Percentiles rank a stretch among this genome's conserved stretches.
Evolutionary conservation across 352 stramenopile species (phyloP).

Genomic region (Phytophthora pinifolia): DNA sequence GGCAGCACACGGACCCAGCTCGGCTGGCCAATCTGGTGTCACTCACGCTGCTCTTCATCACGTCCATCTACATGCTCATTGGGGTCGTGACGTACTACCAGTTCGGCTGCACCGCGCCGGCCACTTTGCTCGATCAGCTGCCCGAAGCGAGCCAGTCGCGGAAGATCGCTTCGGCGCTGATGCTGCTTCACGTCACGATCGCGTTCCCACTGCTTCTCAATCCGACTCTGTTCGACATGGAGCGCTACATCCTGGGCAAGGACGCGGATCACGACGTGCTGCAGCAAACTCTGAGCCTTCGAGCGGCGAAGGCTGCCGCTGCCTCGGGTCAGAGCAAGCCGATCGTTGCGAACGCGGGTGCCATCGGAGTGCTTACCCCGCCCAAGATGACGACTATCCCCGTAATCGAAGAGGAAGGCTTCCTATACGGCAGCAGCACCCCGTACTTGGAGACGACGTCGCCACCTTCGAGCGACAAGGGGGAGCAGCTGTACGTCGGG

Average conservation of each 20-base stretch:
- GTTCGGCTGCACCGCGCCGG: slow-evolving; percentile 63
- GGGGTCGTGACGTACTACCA: slow-evolving; percentile 71
- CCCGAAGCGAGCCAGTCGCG: slow-evolving; percentile 33
- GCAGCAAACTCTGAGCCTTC: slow-evolving; percentile 43
- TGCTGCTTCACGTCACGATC: slow-evolving; percentile 64
- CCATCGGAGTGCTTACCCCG: slow-evolving; percentile 2
- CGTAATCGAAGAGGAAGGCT: slow-evolving; percentile 45
- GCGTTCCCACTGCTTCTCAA: slow-evolving; percentile 66
- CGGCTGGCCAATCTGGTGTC: slow-evolving; percentile 60
- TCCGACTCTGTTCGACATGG: slow-evolving; percentile 64
- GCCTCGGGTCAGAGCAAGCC: slow-evolving; percentile 29
- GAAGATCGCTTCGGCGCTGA: slow-evolving; percentile 38
- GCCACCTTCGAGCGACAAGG: slow-evolving; percentile 23
- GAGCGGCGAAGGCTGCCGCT: slow-evolving; percentile 28
- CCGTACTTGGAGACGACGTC: slow-evolving; percentile 42
- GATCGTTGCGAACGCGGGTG: slow-evolving; percentile 33
- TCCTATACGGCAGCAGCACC: slow-evolving; percentile 48
- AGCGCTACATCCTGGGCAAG: slow-evolving; percentile 62
- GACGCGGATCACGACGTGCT: slow-evolving; percentile 59
- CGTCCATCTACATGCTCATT: slow-evolving; percentile 69
- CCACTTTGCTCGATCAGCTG: slow-evolving; percentile 58
- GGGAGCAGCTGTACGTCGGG: neutral
- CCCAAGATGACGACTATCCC: slow-evolving; percentile 26
- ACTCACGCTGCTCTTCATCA: slow-evolving; percentile 71
- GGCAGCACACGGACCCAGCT: slow-evolving; percentile 50